Base-by-base conservation (phyloP, 352 stramenopile species). In the Globisporangium abappressorium region DNA sequence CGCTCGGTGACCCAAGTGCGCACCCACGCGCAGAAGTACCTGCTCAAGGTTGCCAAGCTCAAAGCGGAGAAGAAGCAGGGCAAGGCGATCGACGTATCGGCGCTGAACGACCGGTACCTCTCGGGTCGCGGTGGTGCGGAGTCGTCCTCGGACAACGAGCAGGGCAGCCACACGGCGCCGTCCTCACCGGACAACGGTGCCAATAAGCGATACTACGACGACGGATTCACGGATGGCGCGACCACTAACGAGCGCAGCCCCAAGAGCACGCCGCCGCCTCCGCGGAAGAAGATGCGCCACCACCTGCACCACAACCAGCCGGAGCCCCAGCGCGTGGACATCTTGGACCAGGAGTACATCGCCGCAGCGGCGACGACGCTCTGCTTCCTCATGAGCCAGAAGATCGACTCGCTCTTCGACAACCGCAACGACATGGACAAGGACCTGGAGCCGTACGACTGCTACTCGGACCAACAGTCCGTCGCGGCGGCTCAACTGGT, bases 31-130 rank as follows among this genome's bases (percentile, higher is more conserved):
- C 89, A 96, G 47, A 96, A 96, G 64, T 95, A 96, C 64, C 51
- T 96, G 63, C 82, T 96, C 57, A 96, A 96, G 69, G 75, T 96
- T n/a, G 87, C 89, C 71, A 96, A 96, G 75, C 73, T 95, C 24
- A 91, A 92, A 74, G 86, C 79, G 3, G 87, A 93, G 65, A 91
- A 92, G 67, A 91, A 95, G 62, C 77, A 86, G 33, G 56, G 66
- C 58, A 72, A 70, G 59, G 5, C 53, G 6, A 65, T 62, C 41
- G 65, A 70, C 36, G 62, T 65, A 12, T 46, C 66, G 26, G 47
- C 69, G 26, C 41, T 68, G 38, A 74, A 71, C 47, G 69, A 75
- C 33, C 65, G 53, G 24, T 75, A 63, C 38, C 43, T 65, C 24
- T 66, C 65, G 14, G 65, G 46, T 2, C 69, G 60, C 22, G 46